Base-by-base conservation (phyloP, 2,329 filamentous ascomycete species). In the Penicillium sp. region DNA sequence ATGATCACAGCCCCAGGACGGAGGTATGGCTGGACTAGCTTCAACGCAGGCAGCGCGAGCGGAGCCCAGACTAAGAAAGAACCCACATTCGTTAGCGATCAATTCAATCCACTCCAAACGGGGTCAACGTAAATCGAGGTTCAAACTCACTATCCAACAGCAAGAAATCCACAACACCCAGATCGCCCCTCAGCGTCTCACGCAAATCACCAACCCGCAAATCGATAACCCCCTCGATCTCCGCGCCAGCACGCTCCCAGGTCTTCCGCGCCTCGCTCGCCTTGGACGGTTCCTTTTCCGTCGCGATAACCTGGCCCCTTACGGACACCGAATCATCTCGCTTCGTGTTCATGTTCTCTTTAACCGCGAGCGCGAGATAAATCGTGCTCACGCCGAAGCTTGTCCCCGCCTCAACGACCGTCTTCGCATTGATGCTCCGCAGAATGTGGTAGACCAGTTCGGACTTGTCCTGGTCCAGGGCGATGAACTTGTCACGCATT, bases 341-440 rank as follows among this genome's bases (percentile, higher is more conserved):
- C 49, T 37, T 51, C 0, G 73, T 75, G 58, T 83, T 86, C 0
- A 74, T 75, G 58, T 83, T 86, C 55, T 83, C 77, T 0, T 77
- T 77, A 0, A 84, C 82, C 0, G 84, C 86, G 2, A 87, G 74
- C 0, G 85, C 84, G 2, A 88, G 78, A 59, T 87, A 88, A 46
- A 88, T 85, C 0, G 85, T 87, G 56, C 82, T 85, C 1, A 88
- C 80, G 2, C 86, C 86, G 58, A 85, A 88, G 43, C 80, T 83
- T 0, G 86, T 88, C 1, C 85, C 86, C 0, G 83, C 85, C 66
- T 88, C 85, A 39, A 88, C 80, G 22, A 87, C 73, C 43, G 78
- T 79, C 1, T 74, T 75, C 0, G 85, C 85, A 1, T 79, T 76
- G 10, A 73, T 81, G 11, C 79, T 75, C 3, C 79, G 78, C 2